phyloP scores from a whole-genome alignment of 2,329 filamentous ascomycete genomes.

The Purpureocillium lavendulum region DNA sequence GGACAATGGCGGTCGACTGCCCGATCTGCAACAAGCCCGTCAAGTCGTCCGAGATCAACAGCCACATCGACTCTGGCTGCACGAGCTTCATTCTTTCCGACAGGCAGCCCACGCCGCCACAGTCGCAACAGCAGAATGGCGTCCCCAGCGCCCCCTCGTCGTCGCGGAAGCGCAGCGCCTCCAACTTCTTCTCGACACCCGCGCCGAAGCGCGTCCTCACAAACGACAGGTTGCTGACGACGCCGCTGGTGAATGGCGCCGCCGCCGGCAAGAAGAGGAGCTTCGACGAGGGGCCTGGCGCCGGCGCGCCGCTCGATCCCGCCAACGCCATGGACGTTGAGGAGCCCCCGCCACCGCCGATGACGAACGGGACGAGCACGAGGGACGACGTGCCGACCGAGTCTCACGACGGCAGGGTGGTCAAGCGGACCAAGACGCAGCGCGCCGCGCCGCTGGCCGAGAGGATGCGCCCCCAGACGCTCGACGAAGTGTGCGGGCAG shows the following conservation, averaged over 20 bases:
- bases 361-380: slow-evolving; percentile 1
- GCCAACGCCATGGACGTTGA: slow-evolving; percentile 1
- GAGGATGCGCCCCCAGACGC: slow-evolving; percentile 76
- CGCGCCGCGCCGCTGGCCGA: slow-evolving; percentile 81
- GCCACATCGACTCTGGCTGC: slow-evolving; percentile 83
- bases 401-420: slow-evolving; percentile 12
- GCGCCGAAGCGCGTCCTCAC: slow-evolving; percentile 41
- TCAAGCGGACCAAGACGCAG: slow-evolving; percentile 61
- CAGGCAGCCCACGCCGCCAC: slow-evolving; percentile 22
- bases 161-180: slow-evolving; percentile 43
- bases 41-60: slow-evolving; percentile 70
- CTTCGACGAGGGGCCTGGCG: slow-evolving; percentile 46
- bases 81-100: slow-evolving; percentile 53
- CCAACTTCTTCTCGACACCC: slow-evolving; percentile 55
- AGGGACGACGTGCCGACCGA: slow-evolving; percentile 7
- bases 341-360: background rate
- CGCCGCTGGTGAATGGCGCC: slow-evolving; percentile 23
- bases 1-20: slow-evolving; percentile 53
- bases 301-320: slow-evolving; percentile 6
- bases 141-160: background rate
- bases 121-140: slow-evolving; percentile 14
- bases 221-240: slow-evolving; percentile 16
- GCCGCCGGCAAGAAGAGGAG: slow-evolving; percentile 38
- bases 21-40: slow-evolving; percentile 74
- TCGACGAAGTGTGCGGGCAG: slow-evolving; percentile 86